Conservation (phyloP, 2,329 filamentous ascomycete species). For the Davidsoniella australis region DNA sequence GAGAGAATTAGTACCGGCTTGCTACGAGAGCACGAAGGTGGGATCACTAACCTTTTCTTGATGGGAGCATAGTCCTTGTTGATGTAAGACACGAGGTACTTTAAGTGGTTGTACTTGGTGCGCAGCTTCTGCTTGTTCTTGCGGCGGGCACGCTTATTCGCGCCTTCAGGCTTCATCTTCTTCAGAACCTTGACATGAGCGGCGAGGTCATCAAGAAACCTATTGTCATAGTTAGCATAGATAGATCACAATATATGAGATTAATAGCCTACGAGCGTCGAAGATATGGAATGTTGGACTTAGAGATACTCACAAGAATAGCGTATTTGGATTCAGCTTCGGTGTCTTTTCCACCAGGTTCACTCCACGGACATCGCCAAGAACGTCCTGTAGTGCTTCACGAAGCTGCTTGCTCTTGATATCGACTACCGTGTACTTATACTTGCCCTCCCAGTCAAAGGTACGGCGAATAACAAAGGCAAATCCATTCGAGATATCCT, state of each 20-base stretch:
- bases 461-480: background rate
- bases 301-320: slow-evolving; percentile 37
- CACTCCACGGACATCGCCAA: slow-evolving; percentile 31
- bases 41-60: slow-evolving; percentile 38
- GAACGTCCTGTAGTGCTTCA: slow-evolving; percentile 34
- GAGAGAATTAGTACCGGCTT: background rate
- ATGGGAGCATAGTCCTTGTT: slow-evolving; percentile 63
- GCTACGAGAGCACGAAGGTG: background rate
- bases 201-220: slow-evolving; percentile 65
- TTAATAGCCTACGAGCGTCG: background rate
- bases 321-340: slow-evolving; percentile 51
- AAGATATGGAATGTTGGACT: background rate
- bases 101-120: slow-evolving; percentile 47
- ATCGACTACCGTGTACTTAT: slow-evolving; percentile 54
- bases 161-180: slow-evolving; percentile 24
- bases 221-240: slow-evolving; percentile 17
- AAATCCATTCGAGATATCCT: slow-evolving; percentile 18
- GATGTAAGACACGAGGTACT: slow-evolving; percentile 58
- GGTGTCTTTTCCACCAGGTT: slow-evolving; percentile 69
- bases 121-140: slow-evolving; percentile 42
- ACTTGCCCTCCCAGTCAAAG: slow-evolving; percentile 46
- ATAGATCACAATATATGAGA: background rate
- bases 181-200: slow-evolving; percentile 46
- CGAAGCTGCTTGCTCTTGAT: slow-evolving; percentile 70
- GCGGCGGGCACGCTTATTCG: slow-evolving; percentile 25